Evolutionary conservation across 345 rosid species (phyloP), one percentile per base, ranked within the genome.

Genomic region (Luvunga scandens): DNA sequence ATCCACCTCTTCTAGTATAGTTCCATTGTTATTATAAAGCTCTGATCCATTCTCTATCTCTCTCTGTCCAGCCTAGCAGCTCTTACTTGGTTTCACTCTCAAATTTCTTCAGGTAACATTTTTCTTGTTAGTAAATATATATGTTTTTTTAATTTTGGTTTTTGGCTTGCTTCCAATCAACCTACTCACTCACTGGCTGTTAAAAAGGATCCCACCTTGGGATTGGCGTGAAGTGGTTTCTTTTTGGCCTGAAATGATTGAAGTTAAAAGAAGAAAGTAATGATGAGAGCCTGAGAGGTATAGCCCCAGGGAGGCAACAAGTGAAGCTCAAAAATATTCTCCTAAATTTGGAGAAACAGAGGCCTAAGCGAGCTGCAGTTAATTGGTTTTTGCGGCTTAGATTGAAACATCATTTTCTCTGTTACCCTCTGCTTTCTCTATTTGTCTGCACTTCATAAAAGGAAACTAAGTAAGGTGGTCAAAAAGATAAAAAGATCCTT

Each of bases 261-360:
- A 8, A 12, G 21, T 42, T 27, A 25, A 45, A 72, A 59, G 34
- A 39, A 50, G 57, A 25, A 27, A 76, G 19, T 70, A 65, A 67
- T 73, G 21, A 79, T 79, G 50, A 66, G 21, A 67, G 73, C 56
- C 13, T 79, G 50, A 66, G 21, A 67, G 73, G 62, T 45, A 13
- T 31, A 61, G 36, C 27, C 21, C 31, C 18, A 30, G 67, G n/a
- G 24, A 18, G 45, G 69, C n/a, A 33, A 33, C 45, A 73, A 24
- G 71, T 39, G 75, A 75, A 28, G 65, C 75, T 68, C 22, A 55
- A 31, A 30, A 6, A 67, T 28, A 67, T 78, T 72, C 88, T 75
- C 75, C 88, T 76, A 80, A 78, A 83, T 67, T 64, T 78, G 81
- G 84, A 38, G 82, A 57, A 78, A 80, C 82, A 75, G 36, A 8